phyloP scores from a whole-genome alignment of 2,329 filamentous ascomycete genomes.

The Phialophora macrospora region DNA sequence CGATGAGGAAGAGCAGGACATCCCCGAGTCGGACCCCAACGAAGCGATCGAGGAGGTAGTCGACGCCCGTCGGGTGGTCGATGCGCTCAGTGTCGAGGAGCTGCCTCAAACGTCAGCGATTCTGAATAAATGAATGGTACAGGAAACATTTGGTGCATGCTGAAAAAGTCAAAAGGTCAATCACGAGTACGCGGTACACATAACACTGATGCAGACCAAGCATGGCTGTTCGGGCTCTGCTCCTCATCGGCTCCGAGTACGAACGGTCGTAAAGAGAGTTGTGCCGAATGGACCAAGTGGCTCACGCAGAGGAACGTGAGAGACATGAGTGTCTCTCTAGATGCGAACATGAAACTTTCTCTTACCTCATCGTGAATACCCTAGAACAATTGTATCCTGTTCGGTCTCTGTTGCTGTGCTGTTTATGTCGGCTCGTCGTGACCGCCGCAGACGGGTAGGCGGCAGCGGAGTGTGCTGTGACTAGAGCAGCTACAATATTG shows the following conservation, averaged over 20 bases:
- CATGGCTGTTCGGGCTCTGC: neutral
- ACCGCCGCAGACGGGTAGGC: neutral
- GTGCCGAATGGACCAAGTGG: neutral
- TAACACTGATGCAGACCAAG: neutral
- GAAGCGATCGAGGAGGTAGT: conserved; percentile 1
- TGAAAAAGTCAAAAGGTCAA: neutral
- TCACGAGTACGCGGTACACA: neutral
- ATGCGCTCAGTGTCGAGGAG: neutral
- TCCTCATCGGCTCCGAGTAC: neutral
- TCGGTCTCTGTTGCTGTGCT: neutral
- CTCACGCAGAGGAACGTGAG: neutral
- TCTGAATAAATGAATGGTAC: neutral
- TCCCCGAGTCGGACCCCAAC: neutral
- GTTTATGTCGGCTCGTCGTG: neutral
- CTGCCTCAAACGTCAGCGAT: conserved; percentile 4
- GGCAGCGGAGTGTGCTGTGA: neutral
- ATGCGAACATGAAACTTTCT: neutral
- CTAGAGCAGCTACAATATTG: neutral
- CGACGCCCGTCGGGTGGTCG: neutral
- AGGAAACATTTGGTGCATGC: neutral
- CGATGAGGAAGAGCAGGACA: conserved; percentile 10
- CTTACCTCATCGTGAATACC: neutral
- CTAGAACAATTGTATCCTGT: neutral
- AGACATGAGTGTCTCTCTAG: neutral
- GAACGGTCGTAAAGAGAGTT: neutral